Conservation (phyloP, 768 basidiomycete species). For the Hygrophoropsis aurantiaca region DNA sequence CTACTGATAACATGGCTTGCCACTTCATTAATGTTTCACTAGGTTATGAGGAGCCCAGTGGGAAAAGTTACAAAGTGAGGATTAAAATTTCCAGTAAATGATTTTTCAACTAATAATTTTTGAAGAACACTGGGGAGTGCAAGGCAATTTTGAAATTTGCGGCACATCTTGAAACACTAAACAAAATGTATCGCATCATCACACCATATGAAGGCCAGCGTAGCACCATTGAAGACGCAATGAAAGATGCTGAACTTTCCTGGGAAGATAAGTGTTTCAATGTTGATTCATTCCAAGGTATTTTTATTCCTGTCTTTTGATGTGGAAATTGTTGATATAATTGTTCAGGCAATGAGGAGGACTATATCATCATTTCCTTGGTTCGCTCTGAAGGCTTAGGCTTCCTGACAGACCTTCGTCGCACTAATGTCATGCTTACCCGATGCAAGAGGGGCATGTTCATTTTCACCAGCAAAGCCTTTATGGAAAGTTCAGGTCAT, state of each 20-base stretch:
- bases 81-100: slow-evolving; percentile 1
- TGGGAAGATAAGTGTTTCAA: slow-evolving; percentile 77
- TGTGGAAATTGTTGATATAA: slow-evolving; percentile 1
- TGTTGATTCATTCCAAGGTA: slow-evolving; percentile 82
- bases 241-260: slow-evolving; percentile 48
- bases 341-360: slow-evolving; percentile 74
- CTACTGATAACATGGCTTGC: slow-evolving; percentile 47
- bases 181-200: slow-evolving; percentile 60
- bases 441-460: slow-evolving; percentile 80
- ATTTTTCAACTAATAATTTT: background rate
- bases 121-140: slow-evolving; percentile 62
- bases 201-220: slow-evolving; percentile 83
- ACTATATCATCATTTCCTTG: slow-evolving; percentile 71
- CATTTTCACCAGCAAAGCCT: slow-evolving; percentile 62
- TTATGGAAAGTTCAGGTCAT: slow-evolving; percentile 56
- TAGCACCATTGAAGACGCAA: slow-evolving; percentile 50
- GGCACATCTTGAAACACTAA: slow-evolving; percentile 48
- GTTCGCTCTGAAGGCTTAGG: slow-evolving; percentile 65
- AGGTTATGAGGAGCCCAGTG: slow-evolving; percentile 33
- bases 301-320: slow-evolving; percentile 3
- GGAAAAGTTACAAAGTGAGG: slow-evolving; percentile 41
- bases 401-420: slow-evolving; percentile 61
- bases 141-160: slow-evolving; percentile 58
- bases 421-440: slow-evolving; percentile 88
- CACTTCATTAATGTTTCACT: slow-evolving; percentile 59